Base-by-base conservation (phyloP, 1,284 basidiomycete genomes). In the Tremellales sp. region DNA sequence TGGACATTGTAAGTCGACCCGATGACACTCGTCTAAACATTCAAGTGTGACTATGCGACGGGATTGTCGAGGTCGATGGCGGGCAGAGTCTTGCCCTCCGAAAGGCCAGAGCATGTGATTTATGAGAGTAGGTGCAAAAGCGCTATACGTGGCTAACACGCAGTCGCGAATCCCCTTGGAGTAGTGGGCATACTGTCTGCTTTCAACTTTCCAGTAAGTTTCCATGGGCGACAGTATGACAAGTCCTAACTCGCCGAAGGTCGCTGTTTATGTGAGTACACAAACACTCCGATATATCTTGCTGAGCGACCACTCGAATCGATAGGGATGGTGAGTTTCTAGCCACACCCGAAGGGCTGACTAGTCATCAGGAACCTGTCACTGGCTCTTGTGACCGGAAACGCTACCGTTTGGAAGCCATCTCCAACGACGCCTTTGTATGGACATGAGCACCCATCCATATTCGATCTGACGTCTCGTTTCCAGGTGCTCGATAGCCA, bases 351-450 rank as follows among this genome's bases (percentile, higher is more conserved):
- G 18, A 14, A 25, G 21, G 13, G n/a, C 13, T 36, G n/a, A 22
- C n/a, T 25, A 21, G 18, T 41, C 18, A 45, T 85, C 57, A 89
- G 87, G 92, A 97, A 97, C 71, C 78, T 95, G 37, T 81, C 89
- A 2, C 77, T 97, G 25, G 89, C 90, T 2, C 76, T 97, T 45
- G 85, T 87, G 2, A 87, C 89, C 28, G 92, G 62, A 7, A 97
- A 97, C 70, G 83, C 89, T 2, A 93, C 90, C 0, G 75, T 97
- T 37, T 97, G 92, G 92, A 97, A 97, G 69, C 92, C 92, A 1
- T 86, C 89, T 0, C 88, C 86, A 1, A 87, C 81, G 4, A 97
- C 93, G 0, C 86, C 92, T 1, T 74, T 94, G 35, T 90, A n/a
- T n/a, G n/a, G n/a, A n/a, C n/a, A n/a, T n/a, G 82, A 35, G 61